Evolutionary conservation across 2,329 filamentous ascomycete species (phyloP).

Genomic region (Aspergillus candidus): DNA sequence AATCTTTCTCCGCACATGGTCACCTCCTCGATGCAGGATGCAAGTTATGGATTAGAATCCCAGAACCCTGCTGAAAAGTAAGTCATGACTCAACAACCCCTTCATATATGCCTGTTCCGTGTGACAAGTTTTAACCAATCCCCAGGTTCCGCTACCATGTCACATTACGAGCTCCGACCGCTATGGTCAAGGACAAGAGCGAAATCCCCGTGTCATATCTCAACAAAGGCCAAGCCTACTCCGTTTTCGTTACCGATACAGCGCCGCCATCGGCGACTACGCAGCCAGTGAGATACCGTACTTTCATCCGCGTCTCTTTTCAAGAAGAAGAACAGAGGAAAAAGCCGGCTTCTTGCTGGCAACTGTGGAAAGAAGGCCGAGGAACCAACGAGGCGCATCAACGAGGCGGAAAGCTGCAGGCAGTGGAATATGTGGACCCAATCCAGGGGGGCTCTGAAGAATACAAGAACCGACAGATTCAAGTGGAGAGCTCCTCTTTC

Average conservation of each 20-base stretch:
- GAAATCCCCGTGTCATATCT: slow-evolving; percentile 97
- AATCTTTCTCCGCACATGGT: slow-evolving; percentile 47
- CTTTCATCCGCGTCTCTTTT: slow-evolving; percentile 90
- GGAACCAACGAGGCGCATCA: slow-evolving; percentile 96
- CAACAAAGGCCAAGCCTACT: slow-evolving; percentile 95
- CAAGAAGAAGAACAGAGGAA: slow-evolving; percentile 90
- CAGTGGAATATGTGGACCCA: slow-evolving; percentile 83
- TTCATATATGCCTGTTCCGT: not conserved
- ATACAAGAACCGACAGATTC: slow-evolving; percentile 56
- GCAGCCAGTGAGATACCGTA: slow-evolving; percentile 69
- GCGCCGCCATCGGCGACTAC: slow-evolving; percentile 53
- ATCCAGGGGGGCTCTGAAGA: slow-evolving; percentile 51
- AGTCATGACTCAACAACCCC: slow-evolving; percentile 13
- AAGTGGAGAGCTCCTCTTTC: slow-evolving; percentile 73
- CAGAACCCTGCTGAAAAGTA: slow-evolving; percentile 49
- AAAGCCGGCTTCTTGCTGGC: slow-evolving; percentile 78
- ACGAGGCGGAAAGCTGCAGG: slow-evolving; percentile 82
- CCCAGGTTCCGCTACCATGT: slow-evolving; percentile 77
- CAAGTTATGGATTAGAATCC: slow-evolving; percentile 19
- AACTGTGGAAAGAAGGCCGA: slow-evolving; percentile 90
- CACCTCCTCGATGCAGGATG: slow-evolving; percentile 23
- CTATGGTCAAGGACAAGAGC: slow-evolving; percentile 79
- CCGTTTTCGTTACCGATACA: slow-evolving; percentile 76
- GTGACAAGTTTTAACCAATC: slow-evolving; percentile 3
- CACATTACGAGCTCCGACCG: slow-evolving; percentile 86